Conservation (phyloP, 2,329 filamentous ascomycete genomes). For the Talaromyces piceae region DNA sequence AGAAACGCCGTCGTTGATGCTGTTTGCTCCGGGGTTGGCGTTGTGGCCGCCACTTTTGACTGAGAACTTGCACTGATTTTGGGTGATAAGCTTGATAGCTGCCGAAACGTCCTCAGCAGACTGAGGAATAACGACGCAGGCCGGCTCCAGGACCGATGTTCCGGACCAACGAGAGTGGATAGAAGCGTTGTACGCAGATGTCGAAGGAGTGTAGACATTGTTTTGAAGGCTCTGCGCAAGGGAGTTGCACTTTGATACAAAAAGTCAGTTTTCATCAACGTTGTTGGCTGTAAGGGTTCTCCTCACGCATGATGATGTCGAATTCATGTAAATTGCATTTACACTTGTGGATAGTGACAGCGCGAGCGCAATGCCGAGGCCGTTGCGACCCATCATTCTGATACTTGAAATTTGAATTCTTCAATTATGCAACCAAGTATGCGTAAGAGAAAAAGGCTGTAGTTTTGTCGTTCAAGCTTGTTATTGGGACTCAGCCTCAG, state of each 20-base stretch:
- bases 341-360: not conserved
- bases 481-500: not conserved
- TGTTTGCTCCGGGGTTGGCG: constrained; percentile 32
- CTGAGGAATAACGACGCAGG: constrained; percentile 6
- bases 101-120: constrained; percentile 6
- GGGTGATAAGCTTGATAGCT: not conserved
- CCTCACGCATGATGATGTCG: not conserved
- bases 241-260: not conserved
- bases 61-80: constrained; percentile 16
- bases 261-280: not conserved
- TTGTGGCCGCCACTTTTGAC: constrained; percentile 41
- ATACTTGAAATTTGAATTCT: not conserved
- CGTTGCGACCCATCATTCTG: not conserved
- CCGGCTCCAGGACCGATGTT: constrained; percentile 1
- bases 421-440: not conserved
- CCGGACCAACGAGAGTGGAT: not conserved
- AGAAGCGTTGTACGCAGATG: not conserved
- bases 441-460: no score
- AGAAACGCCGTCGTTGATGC: constrained; percentile 36
- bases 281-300: not conserved
- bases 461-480: no score
- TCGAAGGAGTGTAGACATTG: not conserved
- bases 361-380: not conserved
- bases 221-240: not conserved
- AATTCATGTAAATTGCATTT: not conserved